Conservation (phyloP, 2,329 filamentous ascomycete genomes). For the Madurella fahalii region DNA sequence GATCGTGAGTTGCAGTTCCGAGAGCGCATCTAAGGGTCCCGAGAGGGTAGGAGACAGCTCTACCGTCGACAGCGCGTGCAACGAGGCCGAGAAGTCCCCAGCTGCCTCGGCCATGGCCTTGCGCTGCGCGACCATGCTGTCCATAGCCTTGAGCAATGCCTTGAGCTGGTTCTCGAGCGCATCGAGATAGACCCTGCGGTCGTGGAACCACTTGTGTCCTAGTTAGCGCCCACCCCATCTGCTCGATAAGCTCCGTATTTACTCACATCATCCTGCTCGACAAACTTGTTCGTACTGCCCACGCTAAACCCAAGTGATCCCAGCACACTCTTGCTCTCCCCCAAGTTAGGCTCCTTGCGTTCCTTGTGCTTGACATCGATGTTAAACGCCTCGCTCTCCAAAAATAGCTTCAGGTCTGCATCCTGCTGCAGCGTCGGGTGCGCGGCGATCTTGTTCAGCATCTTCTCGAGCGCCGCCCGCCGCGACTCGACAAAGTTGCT, state of each 20-base stretch:
- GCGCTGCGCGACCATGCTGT: conserved; percentile 84
- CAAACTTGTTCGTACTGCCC: conserved; percentile 78
- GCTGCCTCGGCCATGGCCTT: conserved; percentile 93
- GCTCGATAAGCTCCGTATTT: background rate
- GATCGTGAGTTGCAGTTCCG: conserved; percentile 89
- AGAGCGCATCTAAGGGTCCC: conserved; percentile 82
- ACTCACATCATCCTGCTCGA: conserved; percentile 92
- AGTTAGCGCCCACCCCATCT: conserved; percentile 5
- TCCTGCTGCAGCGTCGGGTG: conserved; percentile 92
- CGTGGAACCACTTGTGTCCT: conserved; percentile 80
- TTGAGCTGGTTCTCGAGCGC: conserved; percentile 31
- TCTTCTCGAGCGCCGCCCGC: conserved; percentile 87
- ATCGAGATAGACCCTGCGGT: conserved; percentile 90
- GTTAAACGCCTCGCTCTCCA: conserved; percentile 95
- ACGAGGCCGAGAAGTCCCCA: conserved; percentile 84
- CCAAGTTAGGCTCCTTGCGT: conserved; percentile 76
- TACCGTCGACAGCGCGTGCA: conserved; percentile 89
- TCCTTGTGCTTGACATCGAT: conserved; percentile 98
- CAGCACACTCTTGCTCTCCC: conserved; percentile 90
- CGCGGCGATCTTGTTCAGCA: conserved; percentile 92
- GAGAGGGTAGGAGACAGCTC: conserved; percentile 88
- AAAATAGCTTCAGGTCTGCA: conserved; percentile 87
- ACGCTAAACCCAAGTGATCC: conserved; percentile 77
- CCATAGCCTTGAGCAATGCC: conserved; percentile 72
- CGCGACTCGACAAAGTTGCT: conserved; percentile 93